These are phyloP conservation scores for Inonotus obliquus DNA, from an alignment of 1,284 basidiomycete species.

Conservation along the genomic window DNA sequence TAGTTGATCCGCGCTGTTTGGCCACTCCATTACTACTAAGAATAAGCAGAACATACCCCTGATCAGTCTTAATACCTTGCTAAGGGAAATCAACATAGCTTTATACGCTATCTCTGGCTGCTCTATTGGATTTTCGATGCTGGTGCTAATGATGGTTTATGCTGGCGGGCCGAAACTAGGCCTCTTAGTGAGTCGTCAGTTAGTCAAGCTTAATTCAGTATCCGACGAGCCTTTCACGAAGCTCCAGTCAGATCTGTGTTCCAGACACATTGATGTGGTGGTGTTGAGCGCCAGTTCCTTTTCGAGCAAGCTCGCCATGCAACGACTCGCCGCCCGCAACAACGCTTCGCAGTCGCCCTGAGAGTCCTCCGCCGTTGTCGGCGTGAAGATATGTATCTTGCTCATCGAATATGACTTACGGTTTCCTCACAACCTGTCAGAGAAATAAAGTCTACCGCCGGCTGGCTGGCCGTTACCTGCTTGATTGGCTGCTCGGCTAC, in stretches of 20 bases:
- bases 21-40: neutral
- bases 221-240: neutral
- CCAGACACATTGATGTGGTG: neutral
- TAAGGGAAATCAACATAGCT: neutral
- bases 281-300: neutral
- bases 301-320: neutral
- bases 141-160: neutral
- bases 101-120: neutral
- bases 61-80: neutral
- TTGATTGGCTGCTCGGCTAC: neutral
- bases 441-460: neutral
- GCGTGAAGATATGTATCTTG: neutral
- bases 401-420: neutral
- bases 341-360: conserved; percentile 1
- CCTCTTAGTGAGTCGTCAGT: neutral
- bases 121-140: neutral
- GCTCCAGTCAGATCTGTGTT: neutral
- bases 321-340: neutral
- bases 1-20: neutral
- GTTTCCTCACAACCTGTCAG: neutral
- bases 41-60: neutral
- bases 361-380: conserved; percentile 3
- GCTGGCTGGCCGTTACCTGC: neutral
- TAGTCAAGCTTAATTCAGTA: neutral
- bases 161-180: neutral